Base-by-base conservation (phyloP, 805 yeast genomes). In the Danielia oregonensis region DNA sequence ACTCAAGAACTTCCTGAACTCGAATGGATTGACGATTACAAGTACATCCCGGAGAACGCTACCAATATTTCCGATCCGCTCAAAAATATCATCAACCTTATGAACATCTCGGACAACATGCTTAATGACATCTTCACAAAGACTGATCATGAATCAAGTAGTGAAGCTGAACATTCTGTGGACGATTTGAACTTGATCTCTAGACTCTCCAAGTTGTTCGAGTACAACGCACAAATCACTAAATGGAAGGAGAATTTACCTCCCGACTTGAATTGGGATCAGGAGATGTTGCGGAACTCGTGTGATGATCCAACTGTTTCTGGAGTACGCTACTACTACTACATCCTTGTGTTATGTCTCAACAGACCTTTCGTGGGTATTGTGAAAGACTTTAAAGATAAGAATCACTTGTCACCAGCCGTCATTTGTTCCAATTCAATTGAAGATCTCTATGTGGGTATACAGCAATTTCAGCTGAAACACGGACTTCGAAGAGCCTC, bases 11-110 rank as follows among this genome's bases (percentile, higher is more conserved):
- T 78, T 37, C 84, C 84, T 0, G 82, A 77, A 47, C 61, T 78
- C 33, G 76, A 71, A 30, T 74, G 82, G 67, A 77, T 79, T n/a
- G 76, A 73, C 37, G 82, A 78, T 22, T 79, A 67, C 51, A 64
- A 72, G 37, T 78, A 64, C 48, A 35, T 44, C 15, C 52, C 50
- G 4, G 49, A 26, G 49, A 51, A 43, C 38, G 33, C 42, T 26
- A 57, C 67, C 3, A 61, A 69, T 43, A 65, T 72, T 23, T 62
- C 72, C 4, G 62, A 58, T 35, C 76, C 77, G 0, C 43, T 72
- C 26, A 65, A 60, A 27, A 63, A 63, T 32, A 57, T 70, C 22
- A 63, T 71, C 23, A 63, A 61, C 31, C 52, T 72, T 17, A 65
- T 68, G 28, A 62, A 60, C 32, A 62, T 71, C 23, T 59, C 72